Evolutionary conservation across 2,329 filamentous ascomycete genomes (phyloP).

Genomic region (Aspergillus sp.): DNA sequence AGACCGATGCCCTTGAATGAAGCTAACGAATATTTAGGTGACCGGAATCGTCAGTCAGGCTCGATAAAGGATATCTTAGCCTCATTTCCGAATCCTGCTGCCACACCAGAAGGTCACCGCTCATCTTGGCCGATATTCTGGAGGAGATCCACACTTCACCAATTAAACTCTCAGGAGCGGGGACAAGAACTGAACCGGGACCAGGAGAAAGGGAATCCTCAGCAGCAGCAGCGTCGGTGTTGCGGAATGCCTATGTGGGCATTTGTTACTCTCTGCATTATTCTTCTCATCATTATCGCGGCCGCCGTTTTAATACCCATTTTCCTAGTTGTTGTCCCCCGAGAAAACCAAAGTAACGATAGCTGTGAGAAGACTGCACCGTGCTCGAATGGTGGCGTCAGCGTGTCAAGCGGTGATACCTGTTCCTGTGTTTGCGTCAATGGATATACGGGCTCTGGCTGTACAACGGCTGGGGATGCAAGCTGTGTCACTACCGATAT

Average conservation of each 20-base stretch:
- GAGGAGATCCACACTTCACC: constrained; percentile 35
- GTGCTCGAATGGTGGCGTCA: constrained; percentile 80
- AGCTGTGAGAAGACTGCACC: constrained; percentile 60
- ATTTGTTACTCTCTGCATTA: constrained; percentile 65
- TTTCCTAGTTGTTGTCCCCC: constrained; percentile 59
- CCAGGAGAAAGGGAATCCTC: constrained; percentile 22
- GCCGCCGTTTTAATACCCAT: constrained; percentile 81
- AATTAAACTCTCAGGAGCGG: constrained; percentile 28
- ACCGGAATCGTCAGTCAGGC: constrained; percentile 45
- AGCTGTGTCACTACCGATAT: constrained; percentile 55
- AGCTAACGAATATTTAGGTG: constrained; percentile 6
- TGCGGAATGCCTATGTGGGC: constrained; percentile 83
- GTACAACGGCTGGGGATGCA: constrained; percentile 50
- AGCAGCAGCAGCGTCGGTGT: constrained; percentile 59
- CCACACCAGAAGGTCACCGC: constrained; percentile 43
- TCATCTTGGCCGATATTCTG: constrained; percentile 42
- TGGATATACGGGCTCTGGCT: constrained; percentile 72
- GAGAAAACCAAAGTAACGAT: constrained; percentile 37
- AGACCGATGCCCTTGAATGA: background rate
- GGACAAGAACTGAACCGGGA: constrained; percentile 21
- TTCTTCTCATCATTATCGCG: constrained; percentile 70
- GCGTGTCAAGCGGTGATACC: constrained; percentile 63
- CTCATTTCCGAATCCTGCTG: constrained; percentile 62
- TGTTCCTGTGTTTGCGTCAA: constrained; percentile 90
- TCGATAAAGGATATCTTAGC: constrained; percentile 65